Percentiles rank a stretch among this genome's conserved stretches.
These are phyloP conservation scores for Calonectria leucothoes DNA, from an alignment of 2,329 filamentous ascomycete species.

Conservation along the genomic window DNA sequence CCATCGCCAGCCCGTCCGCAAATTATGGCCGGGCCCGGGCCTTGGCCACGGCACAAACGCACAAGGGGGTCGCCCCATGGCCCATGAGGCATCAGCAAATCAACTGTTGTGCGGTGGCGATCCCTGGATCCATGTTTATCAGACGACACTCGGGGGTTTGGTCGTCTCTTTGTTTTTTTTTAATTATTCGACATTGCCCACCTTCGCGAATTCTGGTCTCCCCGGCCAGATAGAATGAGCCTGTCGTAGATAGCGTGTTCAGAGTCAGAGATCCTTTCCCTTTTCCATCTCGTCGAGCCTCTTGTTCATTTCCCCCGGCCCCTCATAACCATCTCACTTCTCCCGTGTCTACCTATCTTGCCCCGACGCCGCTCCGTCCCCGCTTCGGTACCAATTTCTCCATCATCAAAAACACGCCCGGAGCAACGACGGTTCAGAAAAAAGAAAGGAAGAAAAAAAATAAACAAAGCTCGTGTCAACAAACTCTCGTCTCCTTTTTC, in stretches of 20 bases:
- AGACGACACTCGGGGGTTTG: slow-evolving; percentile 35
- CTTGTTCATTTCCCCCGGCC: slow-evolving; percentile 8
- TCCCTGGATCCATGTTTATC: slow-evolving; percentile 42
- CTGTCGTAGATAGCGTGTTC: background rate
- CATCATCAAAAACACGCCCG: background rate
- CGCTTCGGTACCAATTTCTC: background rate
- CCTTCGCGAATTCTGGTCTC: background rate
- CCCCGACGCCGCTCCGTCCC: background rate
- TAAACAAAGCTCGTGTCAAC: background rate
- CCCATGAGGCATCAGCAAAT: background rate
- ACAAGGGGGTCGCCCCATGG: slow-evolving; percentile 6
- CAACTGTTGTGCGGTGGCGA: slow-evolving; percentile 25
- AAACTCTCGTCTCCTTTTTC: slow-evolving; percentile 6
- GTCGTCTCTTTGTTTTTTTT: background rate
- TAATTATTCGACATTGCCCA: background rate
- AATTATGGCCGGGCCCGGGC: slow-evolving; percentile 21
- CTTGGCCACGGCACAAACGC: slow-evolving; percentile 14
- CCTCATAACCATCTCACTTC: background rate
- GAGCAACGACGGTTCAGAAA: background rate
- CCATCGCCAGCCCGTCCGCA: slow-evolving; percentile 17
- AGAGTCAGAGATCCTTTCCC: slow-evolving; percentile 10
- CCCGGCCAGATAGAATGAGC: background rate
- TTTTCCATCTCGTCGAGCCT: slow-evolving; percentile 2
- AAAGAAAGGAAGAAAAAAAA: background rate
- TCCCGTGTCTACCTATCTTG: background rate